phyloP scores from a whole-genome alignment of 257 asterid species.

The Nemophila menziesii region DNA sequence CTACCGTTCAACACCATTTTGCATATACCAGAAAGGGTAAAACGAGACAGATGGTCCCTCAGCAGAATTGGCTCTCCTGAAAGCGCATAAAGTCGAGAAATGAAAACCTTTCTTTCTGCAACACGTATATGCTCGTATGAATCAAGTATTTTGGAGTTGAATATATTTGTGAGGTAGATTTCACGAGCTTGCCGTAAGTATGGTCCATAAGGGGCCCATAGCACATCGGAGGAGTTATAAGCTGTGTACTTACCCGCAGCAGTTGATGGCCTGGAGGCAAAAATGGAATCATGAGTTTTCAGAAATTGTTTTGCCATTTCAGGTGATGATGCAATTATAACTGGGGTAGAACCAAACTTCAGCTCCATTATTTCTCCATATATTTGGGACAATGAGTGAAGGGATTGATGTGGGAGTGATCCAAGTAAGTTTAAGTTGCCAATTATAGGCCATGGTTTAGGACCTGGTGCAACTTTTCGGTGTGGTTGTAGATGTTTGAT shows the following conservation, averaged over 20 bases:
- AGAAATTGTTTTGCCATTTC: slow-evolving; percentile 31
- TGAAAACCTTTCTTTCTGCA: slow-evolving; percentile 27
- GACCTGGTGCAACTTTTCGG: too few relatives aligned
- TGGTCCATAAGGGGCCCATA: slow-evolving; percentile 60
- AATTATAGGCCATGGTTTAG: slow-evolving; percentile 46
- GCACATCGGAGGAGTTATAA: slow-evolving; percentile 40
- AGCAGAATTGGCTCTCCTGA: slow-evolving; percentile 14
- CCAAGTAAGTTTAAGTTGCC: slow-evolving; percentile 51
- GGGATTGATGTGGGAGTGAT: slow-evolving; percentile 32
- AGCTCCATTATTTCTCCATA: slow-evolving; percentile 45
- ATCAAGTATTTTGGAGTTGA: slow-evolving; percentile 27
- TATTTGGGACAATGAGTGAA: slow-evolving; percentile 32
- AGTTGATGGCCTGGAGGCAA: slow-evolving; percentile 35
- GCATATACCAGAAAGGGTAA: slow-evolving; percentile 38
- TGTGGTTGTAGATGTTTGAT: too few relatives aligned
- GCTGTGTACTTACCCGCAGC: slow-evolving; percentile 45
- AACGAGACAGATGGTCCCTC: slow-evolving; percentile 25
- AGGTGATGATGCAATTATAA: slow-evolving; percentile 42
- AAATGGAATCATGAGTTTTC: slow-evolving; percentile 33
- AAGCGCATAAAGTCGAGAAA: slow-evolving; percentile 3
- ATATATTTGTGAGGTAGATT: slow-evolving; percentile 37
- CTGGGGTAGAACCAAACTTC: slow-evolving; percentile 31
- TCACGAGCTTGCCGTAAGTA: slow-evolving; percentile 42
- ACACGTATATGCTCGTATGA: slow-evolving; percentile 41
- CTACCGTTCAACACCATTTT: slow-evolving; percentile 37